Base-by-base conservation (phyloP, 495 filamentous ascomycete genomes). In the Bathelium albidoporum region DNA sequence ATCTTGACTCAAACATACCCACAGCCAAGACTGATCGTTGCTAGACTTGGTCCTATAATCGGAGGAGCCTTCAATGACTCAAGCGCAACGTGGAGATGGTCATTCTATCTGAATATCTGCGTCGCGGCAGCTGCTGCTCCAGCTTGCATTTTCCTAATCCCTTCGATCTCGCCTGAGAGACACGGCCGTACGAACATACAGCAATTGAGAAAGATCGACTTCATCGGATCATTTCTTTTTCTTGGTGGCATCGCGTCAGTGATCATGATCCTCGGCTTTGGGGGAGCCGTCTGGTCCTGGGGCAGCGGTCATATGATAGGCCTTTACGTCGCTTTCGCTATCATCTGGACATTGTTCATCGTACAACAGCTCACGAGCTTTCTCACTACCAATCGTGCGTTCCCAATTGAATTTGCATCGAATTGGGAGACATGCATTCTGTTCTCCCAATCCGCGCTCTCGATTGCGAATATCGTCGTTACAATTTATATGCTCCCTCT, bases 51-150 rank as follows among this genome's bases (percentile, higher is more conserved):
- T 2, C 86, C 85, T 11, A 70, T 87, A 62, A 73, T 89, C 52
- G 86, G 86, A 2, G 86, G 85, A 31, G 81, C 80, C 2, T 89
- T 90, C 65, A 75, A 77, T 26, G 77, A 81, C 60, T 69, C 67
- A 31, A 26, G 52, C 7, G 75, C 72, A 1, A 73, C 70, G 0
- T 81, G 80, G 80, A 65, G 79, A 60, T 81, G 77, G 78, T 66
- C 64, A 0, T 73, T 71, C 61, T 74, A 73, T 41, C 9, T 61
- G 7, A 36, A 39, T 14, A 39, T 39, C 34, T 39, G 34, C 14
- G 14, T 39, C 34, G 34, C 34, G 14, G 34, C 34, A 39, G 34
- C 14, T 5, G 14, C 34, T 5, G 34, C 34, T 5, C 34, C 34
- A 14, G 14, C 34, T 14, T 39, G 34, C 34, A 39, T 39, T 39